A percentile compares a stretch with the other conserved stretches of the same genome.
Conservation (phyloP, 257 asterid genomes). For the Solanum chaucha region DNA sequence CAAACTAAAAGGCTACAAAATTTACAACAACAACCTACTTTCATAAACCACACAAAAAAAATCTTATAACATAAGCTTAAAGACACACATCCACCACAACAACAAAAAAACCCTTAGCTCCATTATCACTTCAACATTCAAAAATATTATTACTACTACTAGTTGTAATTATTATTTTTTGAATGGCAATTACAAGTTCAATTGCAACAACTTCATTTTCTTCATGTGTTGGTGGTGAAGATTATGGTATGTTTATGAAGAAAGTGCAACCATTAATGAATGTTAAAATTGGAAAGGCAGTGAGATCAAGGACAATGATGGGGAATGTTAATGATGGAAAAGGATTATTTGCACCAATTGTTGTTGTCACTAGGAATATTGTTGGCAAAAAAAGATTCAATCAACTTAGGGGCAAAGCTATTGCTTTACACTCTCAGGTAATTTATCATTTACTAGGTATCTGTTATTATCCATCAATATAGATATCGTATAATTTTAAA, state of each 20-base stretch:
- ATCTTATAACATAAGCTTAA: constrained; percentile 1
- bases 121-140: neutral
- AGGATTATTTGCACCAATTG: constrained; percentile 82
- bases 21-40: neutral
- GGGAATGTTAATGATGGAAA: constrained; percentile 65
- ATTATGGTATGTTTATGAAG: constrained; percentile 22
- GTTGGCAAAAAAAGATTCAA: constrained; percentile 84
- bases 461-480: too few relatives aligned
- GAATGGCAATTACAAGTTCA: constrained; percentile 42
- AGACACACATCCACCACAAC: neutral
- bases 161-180: neutral
- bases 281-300: constrained; percentile 34
- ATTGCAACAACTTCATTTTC: constrained; percentile 36
- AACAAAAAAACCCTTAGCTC: neutral
- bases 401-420: constrained; percentile 91
- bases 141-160: neutral
- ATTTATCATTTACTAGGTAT: neutral
- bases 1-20: constrained; percentile 10
- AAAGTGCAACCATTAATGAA: constrained; percentile 4
- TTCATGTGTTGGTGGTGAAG: constrained; percentile 42
- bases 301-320: constrained; percentile 70
- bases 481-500: neutral
- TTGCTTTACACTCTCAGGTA: constrained; percentile 96
- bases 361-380: constrained; percentile 50
- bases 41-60: neutral